A percentile compares a stretch with the other conserved stretches of the same genome.
These are phyloP conservation scores for Lentithecium fluviatile DNA, from an alignment of 495 filamentous ascomycete genomes.

Conservation along the genomic window DNA sequence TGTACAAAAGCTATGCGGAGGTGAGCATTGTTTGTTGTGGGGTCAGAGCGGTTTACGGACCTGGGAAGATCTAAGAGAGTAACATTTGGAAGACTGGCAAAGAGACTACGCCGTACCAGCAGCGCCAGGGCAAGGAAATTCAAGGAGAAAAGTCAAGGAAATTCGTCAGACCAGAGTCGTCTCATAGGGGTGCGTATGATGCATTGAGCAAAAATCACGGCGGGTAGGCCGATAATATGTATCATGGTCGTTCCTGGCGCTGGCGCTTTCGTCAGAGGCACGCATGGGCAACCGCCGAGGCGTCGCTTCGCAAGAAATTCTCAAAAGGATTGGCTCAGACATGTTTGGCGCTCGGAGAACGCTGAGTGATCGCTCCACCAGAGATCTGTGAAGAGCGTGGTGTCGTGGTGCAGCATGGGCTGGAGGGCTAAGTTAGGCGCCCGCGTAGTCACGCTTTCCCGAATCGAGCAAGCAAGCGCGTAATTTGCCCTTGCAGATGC, in stretches of 20 bases:
- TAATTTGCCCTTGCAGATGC: slow-evolving; percentile 15
- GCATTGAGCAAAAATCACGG: slow-evolving; percentile 5
- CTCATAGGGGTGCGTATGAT: slow-evolving; percentile 28
- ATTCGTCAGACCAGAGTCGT: slow-evolving; percentile 32
- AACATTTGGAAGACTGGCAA: slow-evolving; percentile 27
- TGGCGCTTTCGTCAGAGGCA: slow-evolving; percentile 21
- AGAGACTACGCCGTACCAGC: slow-evolving; percentile 28
- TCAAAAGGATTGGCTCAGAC: slow-evolving; percentile 22
- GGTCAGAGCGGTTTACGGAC: slow-evolving; percentile 18
- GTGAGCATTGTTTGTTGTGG: slow-evolving; percentile 24
- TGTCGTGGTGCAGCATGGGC: slow-evolving; percentile 22
- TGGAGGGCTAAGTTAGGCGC: slow-evolving; percentile 8
- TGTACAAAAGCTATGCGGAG: slow-evolving; percentile 25
- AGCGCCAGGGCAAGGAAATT: slow-evolving; percentile 29
- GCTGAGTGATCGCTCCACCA: slow-evolving; percentile 21
- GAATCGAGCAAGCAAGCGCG: slow-evolving; percentile 16
- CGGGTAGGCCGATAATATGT: slow-evolving; percentile 32
- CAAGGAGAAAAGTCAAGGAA: slow-evolving; percentile 34
- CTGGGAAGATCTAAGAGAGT: slow-evolving; percentile 23
- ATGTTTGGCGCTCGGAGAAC: slow-evolving; percentile 23
- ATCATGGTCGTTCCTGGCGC: slow-evolving; percentile 14
- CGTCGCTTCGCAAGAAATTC: slow-evolving; percentile 17
- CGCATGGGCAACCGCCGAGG: slow-evolving; percentile 36
- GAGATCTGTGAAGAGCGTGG: slow-evolving; percentile 10
- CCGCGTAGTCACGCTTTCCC: slow-evolving; percentile 1